Evolutionary conservation across 306 rosid species (phyloP).

Genomic region (Citrullus mucosospermus): DNA sequence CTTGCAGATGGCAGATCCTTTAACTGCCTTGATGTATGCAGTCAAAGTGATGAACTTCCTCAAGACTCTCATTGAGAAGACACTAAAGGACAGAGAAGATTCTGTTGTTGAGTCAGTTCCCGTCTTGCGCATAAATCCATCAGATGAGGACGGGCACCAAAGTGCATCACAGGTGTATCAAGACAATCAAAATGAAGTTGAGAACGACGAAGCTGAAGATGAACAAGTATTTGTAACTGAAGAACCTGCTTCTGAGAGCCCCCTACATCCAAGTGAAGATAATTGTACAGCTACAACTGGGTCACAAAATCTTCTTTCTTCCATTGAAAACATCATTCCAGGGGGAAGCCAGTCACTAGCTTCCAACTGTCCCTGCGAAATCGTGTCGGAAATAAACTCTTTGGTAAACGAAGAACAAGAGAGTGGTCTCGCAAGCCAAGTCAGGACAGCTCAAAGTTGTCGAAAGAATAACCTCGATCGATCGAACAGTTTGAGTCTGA

Average conservation of each 20-base stretch:
- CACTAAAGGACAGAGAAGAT: constrained; percentile 69
- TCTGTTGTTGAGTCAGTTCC: constrained; percentile 46
- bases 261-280: constrained; percentile 18
- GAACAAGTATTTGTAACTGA: constrained; percentile 27
- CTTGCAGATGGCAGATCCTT: constrained; percentile 83
- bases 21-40: constrained; percentile 96
- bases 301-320: constrained; percentile 29
- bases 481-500: constrained; percentile 22
- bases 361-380: constrained; percentile 53
- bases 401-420: constrained; percentile 40
- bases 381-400: constrained; percentile 49
- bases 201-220: constrained; percentile 30
- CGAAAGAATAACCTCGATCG: constrained; percentile 37
- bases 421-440: constrained; percentile 6
- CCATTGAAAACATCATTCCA: constrained; percentile 28
- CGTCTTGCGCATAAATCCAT: constrained; percentile 33
- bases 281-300: constrained; percentile 22
- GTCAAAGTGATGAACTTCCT: constrained; percentile 98
- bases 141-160: constrained; percentile 59
- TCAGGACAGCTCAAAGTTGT: constrained; percentile 4
- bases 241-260: constrained; percentile 41
- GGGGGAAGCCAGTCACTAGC: constrained; percentile 40
- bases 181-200: constrained; percentile 21
- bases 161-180: constrained; percentile 30
- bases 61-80: constrained; percentile 67